Base-by-base conservation (phyloP, 139 green algal genomes). In the Picochlorum sp. region DNA sequence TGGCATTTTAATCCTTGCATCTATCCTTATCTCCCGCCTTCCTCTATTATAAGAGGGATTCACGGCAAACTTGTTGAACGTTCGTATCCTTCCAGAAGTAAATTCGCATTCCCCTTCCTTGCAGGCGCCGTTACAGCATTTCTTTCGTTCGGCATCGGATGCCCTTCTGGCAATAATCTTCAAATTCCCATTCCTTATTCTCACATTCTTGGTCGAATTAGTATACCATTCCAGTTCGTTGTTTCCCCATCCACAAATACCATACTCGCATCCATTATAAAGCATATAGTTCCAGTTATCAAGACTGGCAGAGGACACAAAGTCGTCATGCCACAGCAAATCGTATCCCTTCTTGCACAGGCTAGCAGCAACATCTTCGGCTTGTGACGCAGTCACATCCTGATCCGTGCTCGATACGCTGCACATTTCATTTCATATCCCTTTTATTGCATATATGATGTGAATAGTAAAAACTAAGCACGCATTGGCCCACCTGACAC, bases 41-140 rank as follows among this genome's bases (percentile, higher is more conserved):
- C 44, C 44, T 22, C 13, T 37, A 20, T 31, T 9, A 14, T 20
- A 41, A 2, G 24, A 40, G 9, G 58, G 58, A 2, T 13, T 7
- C 24, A 65, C 35, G 22, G 47, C 54, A 30, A 57, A 65, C 26
- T 65, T 65, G 24, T 56, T 29, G 24, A 57, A 53, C 12, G 58
- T 65, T 16, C 26, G 20, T 9, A 65, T 20, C 22, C 44, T 40
- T 5, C 37, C 58, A 47, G 58, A 65, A 8, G 58, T 65, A 24
- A 50, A 59, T 16, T 30, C 22, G 26, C 52, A 59, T 45, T 44
- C 33, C 26, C 35, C 22, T 4, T 10, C 12, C 13, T 59, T 59
- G 52, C 52, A 59, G 20, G 22, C 5, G 26, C 24, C 24, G 18
- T 50, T 14, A 28, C 52, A 59, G 52, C 52, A 59, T 10, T 7